Evolutionary conservation across 2,329 filamentous ascomycete species (phyloP), one percentile per base, ranked within the genome.

Genomic region (Diaporthe nobilis): DNA sequence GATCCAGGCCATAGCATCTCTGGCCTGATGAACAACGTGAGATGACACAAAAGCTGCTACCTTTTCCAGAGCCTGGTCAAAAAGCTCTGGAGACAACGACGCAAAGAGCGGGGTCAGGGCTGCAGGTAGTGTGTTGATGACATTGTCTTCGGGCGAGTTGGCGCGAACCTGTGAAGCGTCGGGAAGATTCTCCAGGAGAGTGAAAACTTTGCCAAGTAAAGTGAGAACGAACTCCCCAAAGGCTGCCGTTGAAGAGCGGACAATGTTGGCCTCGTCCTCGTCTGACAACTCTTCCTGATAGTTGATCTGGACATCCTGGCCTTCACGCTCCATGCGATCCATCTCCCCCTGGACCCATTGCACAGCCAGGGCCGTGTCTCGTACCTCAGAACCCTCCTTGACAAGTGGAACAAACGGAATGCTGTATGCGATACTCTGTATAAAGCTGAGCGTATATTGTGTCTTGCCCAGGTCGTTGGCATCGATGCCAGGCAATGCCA

Each of bases 1-100:
- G 72, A 98, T 98, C 89, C 98, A 99, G 1, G 97, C 97, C 94
- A 99, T 98, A 10, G 97, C 96, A 87, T 99, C 97, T 78, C 96
- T 90, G 72, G 97, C 96, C 85, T 98, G 97, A 80, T 99, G 96
- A 25, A 99, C 96, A 67, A 99, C 97, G 85, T 98, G 97, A 78
- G 94, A 94, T 1, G 94, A 93, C 37, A 98, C 94, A 83, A 99
- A 99, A 44, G 94, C 92, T 3, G 95, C 94, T 79, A 99, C 92
- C 87, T 98, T 98, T 76, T 98, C 94, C 70, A 99, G 86, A 0
- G 95, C 95, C 82, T 97, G 91, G 81, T 98, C 97, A 81, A 97
- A 99, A 15, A 98, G 90, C 81, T 98, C 95, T 0, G 96, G 95
- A 0, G 97, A 98, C 34, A 99, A 87, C 0, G 96, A 95, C 0